A percentile compares a stretch with the other conserved stretches of the same genome.
Evolutionary conservation across 257 asterid species (phyloP).

Genomic region (Ligustrum vulgare): DNA sequence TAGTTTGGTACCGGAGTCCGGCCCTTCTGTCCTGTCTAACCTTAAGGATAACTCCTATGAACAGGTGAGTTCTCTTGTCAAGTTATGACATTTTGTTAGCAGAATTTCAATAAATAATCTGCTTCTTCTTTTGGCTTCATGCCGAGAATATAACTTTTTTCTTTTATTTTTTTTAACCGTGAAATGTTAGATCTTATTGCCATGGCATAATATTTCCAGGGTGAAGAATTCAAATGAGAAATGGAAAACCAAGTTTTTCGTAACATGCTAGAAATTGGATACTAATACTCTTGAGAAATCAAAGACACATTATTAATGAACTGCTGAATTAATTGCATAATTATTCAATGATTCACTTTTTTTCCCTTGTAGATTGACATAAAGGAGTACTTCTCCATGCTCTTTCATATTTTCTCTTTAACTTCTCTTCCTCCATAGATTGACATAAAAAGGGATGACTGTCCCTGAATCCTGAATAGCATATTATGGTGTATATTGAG

Average conservation of each 20-base stretch:
- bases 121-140: not conserved
- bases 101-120: not conserved
- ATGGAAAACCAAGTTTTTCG: not conserved
- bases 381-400: not conserved
- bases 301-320: not conserved
- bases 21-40: constrained; percentile 43
- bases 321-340: not conserved
- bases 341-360: not conserved
- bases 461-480: not conserved
- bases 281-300: not conserved
- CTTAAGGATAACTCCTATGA: constrained; percentile 50
- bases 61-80: constrained; percentile 43
- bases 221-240: not conserved
- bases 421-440: not conserved
- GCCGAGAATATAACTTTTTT: not conserved
- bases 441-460: not conserved
- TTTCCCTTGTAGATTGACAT: not conserved
- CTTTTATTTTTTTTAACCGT: not conserved
- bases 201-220: not conserved
- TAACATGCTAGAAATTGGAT: not conserved
- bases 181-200: not conserved
- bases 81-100: not conserved
- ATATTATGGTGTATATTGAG: not conserved
- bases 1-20: constrained; percentile 45
- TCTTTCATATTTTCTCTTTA: not conserved